phyloP scores from a whole-genome alignment of 257 asterid species.

The Solanum lignicaule region DNA sequence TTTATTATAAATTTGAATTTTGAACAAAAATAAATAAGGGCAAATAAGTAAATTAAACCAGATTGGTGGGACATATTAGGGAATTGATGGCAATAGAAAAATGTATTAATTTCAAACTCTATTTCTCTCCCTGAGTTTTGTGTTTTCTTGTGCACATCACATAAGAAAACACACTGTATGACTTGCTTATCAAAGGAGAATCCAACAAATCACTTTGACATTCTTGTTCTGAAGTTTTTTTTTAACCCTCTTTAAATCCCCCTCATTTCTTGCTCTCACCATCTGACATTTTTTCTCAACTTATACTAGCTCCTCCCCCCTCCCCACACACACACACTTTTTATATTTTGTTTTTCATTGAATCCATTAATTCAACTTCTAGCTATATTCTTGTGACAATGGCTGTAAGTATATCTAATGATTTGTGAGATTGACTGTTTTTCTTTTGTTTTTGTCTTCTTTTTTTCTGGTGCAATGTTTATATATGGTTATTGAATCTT shows the following conservation, averaged over 20 bases:
- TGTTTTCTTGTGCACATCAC: not conserved
- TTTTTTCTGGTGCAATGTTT: not conserved
- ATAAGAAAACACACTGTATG: not conserved
- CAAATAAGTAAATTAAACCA: not conserved
- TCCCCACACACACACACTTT: no score
- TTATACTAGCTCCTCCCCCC: not conserved
- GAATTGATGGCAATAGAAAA: not conserved
- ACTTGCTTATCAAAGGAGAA: not conserved
- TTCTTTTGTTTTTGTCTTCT: not conserved
- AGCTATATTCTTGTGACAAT: not conserved
- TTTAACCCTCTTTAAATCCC: not conserved
- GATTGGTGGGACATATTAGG: not conserved
- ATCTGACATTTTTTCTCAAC: not conserved
- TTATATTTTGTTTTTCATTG: not conserved
- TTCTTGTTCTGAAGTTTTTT: not conserved
- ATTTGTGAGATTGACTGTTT: not conserved
- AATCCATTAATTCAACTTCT: not conserved
- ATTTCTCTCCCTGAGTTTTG: not conserved
- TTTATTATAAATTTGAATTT: not conserved
- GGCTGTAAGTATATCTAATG: constrained; percentile 7
- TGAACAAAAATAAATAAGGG: not conserved
- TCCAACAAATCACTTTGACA: not conserved
- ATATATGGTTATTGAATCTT: not conserved
- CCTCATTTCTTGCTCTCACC: not conserved
- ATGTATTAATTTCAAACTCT: not conserved